These are phyloP conservation scores for Solanum ossicruentum DNA, from an alignment of 257 asterid genomes.

Conservation along the genomic window DNA sequence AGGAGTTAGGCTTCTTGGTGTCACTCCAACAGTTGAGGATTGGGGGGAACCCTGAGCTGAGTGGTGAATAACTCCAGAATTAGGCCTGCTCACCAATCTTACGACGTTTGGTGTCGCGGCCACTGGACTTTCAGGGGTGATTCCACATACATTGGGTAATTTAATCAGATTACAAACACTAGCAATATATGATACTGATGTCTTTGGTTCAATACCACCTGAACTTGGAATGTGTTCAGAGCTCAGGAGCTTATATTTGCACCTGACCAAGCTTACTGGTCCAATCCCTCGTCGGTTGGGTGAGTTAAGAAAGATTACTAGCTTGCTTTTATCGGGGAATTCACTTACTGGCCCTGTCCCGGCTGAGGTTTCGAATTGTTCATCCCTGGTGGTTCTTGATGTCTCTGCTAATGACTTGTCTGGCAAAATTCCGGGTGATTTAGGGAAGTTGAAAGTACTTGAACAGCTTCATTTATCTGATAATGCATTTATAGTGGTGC, in stretches of 20 bases:
- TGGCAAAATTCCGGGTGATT: conserved; percentile 61
- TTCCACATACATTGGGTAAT: conserved; percentile 74
- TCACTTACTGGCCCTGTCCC: conserved; percentile 56
- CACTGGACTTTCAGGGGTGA: conserved; percentile 60
- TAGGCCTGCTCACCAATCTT: conserved; percentile 61
- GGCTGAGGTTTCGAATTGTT: conserved; percentile 42
- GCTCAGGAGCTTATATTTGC: conserved; percentile 59
- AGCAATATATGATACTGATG: conserved; percentile 67
- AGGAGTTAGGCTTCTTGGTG: conserved; percentile 41
- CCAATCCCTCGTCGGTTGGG: conserved; percentile 59
- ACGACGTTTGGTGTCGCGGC: conserved; percentile 85
- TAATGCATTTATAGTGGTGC: conserved; percentile 46
- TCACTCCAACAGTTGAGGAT: conserved; percentile 78
- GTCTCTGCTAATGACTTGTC: conserved; percentile 58
- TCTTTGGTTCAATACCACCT: conserved; percentile 66
- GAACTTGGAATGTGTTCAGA: conserved; percentile 57
- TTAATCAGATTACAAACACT: conserved; percentile 49
- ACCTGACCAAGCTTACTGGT: conserved; percentile 76
- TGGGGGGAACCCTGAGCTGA: conserved; percentile 60
- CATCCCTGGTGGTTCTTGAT: conserved; percentile 69
- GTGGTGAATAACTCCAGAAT: conserved; percentile 69
- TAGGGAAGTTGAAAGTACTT: conserved; percentile 44
- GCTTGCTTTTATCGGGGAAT: conserved; percentile 86
- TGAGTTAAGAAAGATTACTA: conserved; percentile 54
- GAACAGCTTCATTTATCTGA: conserved; percentile 84